Percentiles rank a stretch among this genome's conserved stretches.
These are phyloP conservation scores for Aplosporella prunicola DNA, from an alignment of 2,329 filamentous ascomycete species.

Conservation along the genomic window DNA sequence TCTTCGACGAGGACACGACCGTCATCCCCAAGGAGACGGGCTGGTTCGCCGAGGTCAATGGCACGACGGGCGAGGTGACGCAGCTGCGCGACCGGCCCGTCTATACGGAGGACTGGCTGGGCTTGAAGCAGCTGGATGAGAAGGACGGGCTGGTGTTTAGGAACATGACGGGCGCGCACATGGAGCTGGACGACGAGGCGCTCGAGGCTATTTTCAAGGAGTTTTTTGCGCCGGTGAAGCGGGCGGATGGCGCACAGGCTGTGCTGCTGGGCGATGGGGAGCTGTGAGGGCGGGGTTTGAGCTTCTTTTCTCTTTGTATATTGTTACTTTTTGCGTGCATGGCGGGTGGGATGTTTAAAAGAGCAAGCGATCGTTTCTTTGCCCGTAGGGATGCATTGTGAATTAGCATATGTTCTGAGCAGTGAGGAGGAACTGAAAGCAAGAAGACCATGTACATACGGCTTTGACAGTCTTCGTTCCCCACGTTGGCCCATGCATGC, in stretches of 20 bases:
- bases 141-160: slow-evolving; percentile 71
- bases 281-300: no score
- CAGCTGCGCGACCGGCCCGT: slow-evolving; percentile 59
- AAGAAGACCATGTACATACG: no score
- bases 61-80: slow-evolving; percentile 51
- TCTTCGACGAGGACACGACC: slow-evolving; percentile 78
- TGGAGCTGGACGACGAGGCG: slow-evolving; percentile 61
- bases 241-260: slow-evolving; percentile 3
- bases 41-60: slow-evolving; percentile 85
- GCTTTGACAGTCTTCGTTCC: no score
- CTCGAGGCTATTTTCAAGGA: slow-evolving; percentile 56
- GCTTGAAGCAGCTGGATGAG: slow-evolving; percentile 67
- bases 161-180: slow-evolving; percentile 67
- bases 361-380: no score
- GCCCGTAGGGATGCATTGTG: no score
- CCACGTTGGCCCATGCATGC: no score
- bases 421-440: no score
- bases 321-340: no score
- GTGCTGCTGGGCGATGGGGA: slow-evolving; percentile 5
- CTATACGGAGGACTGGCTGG: slow-evolving; percentile 91
- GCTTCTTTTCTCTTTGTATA: no score
- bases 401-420: no score
- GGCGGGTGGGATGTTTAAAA: no score
- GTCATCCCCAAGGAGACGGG: slow-evolving; percentile 83
- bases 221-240: slow-evolving; percentile 48